phyloP scores from a whole-genome alignment of 2,329 filamentous ascomycete species.

The Dactylellina sp. region DNA sequence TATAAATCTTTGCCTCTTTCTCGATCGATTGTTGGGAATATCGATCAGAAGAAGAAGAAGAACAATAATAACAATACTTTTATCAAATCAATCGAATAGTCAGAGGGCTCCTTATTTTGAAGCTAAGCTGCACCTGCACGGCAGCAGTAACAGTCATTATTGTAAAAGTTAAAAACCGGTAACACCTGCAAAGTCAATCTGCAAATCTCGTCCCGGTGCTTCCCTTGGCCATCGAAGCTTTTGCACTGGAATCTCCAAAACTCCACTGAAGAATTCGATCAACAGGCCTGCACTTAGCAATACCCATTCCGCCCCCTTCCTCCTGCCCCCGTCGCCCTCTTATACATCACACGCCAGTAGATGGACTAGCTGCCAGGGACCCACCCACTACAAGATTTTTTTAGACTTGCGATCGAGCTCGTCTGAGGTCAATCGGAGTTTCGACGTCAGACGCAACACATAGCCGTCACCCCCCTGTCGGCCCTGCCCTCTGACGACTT shows the following conservation, averaged over 20 bases:
- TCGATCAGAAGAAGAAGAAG: too few species aligned
- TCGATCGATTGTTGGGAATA: too few species aligned
- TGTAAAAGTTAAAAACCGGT: too few species aligned
- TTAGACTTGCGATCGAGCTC: conserved; percentile 30
- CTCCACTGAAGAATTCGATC: not conserved
- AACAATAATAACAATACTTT: too few species aligned
- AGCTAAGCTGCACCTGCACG: too few species aligned
- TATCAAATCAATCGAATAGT: too few species aligned
- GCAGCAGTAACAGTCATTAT: too few species aligned
- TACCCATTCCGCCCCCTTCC: conserved; percentile 3
- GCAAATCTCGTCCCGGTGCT: too few species aligned
- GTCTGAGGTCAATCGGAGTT: conserved; percentile 35
- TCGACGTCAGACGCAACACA: conserved; percentile 43
- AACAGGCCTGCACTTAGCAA: conserved; percentile 7
- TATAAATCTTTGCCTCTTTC: too few species aligned
- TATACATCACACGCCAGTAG: conserved; percentile 12
- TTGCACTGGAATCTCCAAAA: conserved; percentile 33
- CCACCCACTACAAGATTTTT: not conserved
- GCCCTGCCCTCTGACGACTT: not conserved
- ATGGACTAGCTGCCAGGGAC: conserved; percentile 20
- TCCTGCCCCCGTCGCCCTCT: conserved; percentile 15
- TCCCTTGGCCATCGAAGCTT: too few species aligned
- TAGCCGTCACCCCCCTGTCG: conserved; percentile 8
- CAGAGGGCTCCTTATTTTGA: too few species aligned
- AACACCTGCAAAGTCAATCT: too few species aligned